Percentiles rank a stretch among this genome's conserved stretches.
Evolutionary conservation across 1,284 basidiomycete genomes (phyloP).

Genomic region (Rhodotorula sp.): DNA sequence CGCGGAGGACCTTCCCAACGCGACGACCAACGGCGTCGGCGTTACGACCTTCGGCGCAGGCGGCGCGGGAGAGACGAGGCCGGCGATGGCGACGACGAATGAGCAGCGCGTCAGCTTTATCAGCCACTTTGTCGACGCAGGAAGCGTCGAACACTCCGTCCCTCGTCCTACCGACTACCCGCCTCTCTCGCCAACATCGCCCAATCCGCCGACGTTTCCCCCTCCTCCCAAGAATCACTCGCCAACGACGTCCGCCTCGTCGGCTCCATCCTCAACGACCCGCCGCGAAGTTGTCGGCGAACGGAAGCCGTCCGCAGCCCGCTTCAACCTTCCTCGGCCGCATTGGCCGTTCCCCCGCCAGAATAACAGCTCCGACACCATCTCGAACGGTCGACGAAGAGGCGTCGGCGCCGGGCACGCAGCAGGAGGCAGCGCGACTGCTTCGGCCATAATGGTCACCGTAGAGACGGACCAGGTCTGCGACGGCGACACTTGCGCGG

Average conservation of each 20-base stretch:
- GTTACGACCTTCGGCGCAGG: background rate
- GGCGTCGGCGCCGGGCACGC: no score
- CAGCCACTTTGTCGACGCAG: background rate
- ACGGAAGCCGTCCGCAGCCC: background rate
- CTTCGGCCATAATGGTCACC: background rate
- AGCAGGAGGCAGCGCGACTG: background rate
- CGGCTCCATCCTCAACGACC: no score
- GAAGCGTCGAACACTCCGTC: background rate
- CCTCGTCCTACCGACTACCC: no score
- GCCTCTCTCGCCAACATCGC: no score
- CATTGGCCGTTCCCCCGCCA: background rate
- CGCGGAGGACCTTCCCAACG: no score
- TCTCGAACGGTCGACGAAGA: background rate
- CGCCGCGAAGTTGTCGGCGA: background rate
- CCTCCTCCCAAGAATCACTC: background rate
- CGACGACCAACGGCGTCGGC: background rate
- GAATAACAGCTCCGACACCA: background rate
- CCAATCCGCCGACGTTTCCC: no score
- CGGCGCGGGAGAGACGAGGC: no score
- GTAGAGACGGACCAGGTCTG: constrained; percentile 4
- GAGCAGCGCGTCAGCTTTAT: background rate
- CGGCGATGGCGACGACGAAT: background rate
- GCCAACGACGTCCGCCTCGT: background rate
- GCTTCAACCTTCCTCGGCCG: background rate
- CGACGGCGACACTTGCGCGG: background rate